Conservation (phyloP, 108 stramenopile species). For the Skeletonema tropicum region DNA sequence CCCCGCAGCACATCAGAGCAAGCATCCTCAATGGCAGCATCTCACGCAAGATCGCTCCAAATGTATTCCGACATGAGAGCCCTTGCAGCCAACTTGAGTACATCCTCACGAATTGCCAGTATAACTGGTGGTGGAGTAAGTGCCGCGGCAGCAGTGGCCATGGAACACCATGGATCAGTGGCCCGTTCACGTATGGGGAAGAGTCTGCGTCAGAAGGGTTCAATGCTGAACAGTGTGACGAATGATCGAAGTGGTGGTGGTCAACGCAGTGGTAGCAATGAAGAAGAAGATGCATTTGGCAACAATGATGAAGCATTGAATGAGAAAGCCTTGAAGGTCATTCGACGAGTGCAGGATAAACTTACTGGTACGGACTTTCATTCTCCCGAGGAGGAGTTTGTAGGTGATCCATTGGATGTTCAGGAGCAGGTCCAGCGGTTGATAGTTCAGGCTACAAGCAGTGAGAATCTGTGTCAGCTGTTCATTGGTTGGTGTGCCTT, state of each 20-base stretch:
- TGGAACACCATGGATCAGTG: constrained; percentile 47
- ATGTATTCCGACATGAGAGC: constrained; percentile 79
- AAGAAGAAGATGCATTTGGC: constrained; percentile 55
- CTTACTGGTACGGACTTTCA: constrained; percentile 96
- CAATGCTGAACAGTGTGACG: constrained; percentile 19
- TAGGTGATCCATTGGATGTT: constrained; percentile 76
- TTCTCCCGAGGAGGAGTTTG: constrained; percentile 26
- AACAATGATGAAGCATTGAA: constrained; percentile 87
- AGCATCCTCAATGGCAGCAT: not conserved
- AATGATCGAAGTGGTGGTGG: constrained; percentile 1
- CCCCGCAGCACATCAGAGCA: constrained; percentile 9
- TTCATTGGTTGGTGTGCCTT: constrained; percentile 99
- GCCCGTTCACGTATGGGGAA: constrained; percentile 71
- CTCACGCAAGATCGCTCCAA: constrained; percentile 57
- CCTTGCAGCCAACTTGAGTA: constrained; percentile 68
- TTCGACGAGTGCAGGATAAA: constrained; percentile 96
- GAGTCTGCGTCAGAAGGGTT: constrained; percentile 69
- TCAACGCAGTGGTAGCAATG: not conserved
- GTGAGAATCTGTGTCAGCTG: constrained; percentile 94
- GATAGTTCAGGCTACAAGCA: constrained; percentile 94
- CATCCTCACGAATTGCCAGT: constrained; percentile 70
- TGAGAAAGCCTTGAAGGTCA: constrained; percentile 95
- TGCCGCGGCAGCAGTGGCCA: constrained; percentile 39
- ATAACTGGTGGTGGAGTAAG: constrained; percentile 53
- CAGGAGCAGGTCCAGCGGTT: constrained; percentile 96